Evolutionary conservation across 768 basidiomycete genomes (phyloP), one percentile per base, ranked within the genome.

Genomic region (Leucocoprinus leucothites): DNA sequence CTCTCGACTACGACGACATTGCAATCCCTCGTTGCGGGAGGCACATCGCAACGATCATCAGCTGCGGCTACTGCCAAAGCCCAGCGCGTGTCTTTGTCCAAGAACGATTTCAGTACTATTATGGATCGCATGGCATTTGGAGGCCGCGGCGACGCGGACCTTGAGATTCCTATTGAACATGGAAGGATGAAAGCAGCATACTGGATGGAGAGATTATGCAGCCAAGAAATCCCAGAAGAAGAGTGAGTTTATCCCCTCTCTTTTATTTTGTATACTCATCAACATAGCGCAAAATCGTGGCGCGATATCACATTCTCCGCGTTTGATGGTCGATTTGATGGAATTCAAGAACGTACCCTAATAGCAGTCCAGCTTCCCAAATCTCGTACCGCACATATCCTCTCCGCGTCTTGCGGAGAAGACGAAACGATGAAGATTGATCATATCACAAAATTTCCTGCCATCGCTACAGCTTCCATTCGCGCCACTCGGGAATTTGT

Each of bases 81-180:
- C 18, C 65, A 75, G 51, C 69, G 77, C 9, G 74, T 75, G 57
- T 83, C 83, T 0, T 54, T 76, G 6, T 72, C 76, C 9, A 74
- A 83, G 36, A 81, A 81, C 57, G 82, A 85, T 52, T 63, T 84
- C 40, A 84, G 78, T 57, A 67, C 79, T 22, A 85, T 81, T 5
- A 73, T 88, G 75, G 85, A 89, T 62, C 76, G 85, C 38, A 86
- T 88, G 86, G 82, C 75, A 14, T 71, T 86, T 5, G 82, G 81
- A n/a, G 74, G 76, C 2, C 71, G 72, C 28, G 61, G 71, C 2
- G 84, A 82, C 2, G 59, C 66, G 6, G 82, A 84, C 18, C 53
- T 64, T 1, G 59, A 68, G 13, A 55, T 74, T 1, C 72, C 78
- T 0, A 72, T 75, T 18, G 83, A 86, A 55, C 78, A 86, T 62